Conservation (phyloP, 2,329 filamentous ascomycete genomes). For the Rutstroemia sp. region DNA sequence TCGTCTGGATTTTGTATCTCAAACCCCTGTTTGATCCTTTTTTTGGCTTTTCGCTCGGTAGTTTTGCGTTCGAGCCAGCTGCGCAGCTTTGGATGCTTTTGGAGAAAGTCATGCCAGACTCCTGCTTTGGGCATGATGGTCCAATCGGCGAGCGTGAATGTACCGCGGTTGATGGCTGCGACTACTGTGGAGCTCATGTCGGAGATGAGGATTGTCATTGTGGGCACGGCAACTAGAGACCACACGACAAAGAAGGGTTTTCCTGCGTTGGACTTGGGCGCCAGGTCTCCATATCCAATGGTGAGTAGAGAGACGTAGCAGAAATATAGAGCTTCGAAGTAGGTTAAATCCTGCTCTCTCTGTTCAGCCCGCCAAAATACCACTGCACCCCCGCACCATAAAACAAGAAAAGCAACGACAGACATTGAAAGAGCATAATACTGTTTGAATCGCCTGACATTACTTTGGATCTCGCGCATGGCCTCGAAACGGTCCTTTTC, state of each 20-base stretch:
- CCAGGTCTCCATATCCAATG: constrained; percentile 62
- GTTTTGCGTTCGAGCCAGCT: constrained; percentile 33
- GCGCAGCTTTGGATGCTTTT: constrained; percentile 38
- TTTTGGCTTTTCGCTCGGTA: constrained; percentile 33
- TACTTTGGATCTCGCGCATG: constrained; percentile 54
- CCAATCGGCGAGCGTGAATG: constrained; percentile 54
- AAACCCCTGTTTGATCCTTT: constrained; percentile 33
- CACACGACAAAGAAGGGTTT: constrained; percentile 66
- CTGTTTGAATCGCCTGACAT: constrained; percentile 51
- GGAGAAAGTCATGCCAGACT: constrained; percentile 43
- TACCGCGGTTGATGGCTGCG: constrained; percentile 53
- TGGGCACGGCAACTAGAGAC: constrained; percentile 61
- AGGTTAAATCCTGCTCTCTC: constrained; percentile 44
- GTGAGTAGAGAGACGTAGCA: constrained; percentile 62
- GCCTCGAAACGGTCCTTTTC: constrained; percentile 55
- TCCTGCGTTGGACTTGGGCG: constrained; percentile 55
- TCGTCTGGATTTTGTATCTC: constrained; percentile 25
- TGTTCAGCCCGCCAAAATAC: constrained; percentile 56
- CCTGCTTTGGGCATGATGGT: constrained; percentile 57
- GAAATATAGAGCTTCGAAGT: constrained; percentile 63
- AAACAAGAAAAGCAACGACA: constrained; percentile 48
- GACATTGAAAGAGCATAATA: constrained; percentile 54
- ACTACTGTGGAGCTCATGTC: constrained; percentile 60
- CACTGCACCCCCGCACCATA: constrained; percentile 59
- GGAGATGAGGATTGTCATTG: constrained; percentile 60